Base-by-base conservation (phyloP, 2,329 filamentous ascomycete genomes). In the Thelonectria rubi region DNA sequence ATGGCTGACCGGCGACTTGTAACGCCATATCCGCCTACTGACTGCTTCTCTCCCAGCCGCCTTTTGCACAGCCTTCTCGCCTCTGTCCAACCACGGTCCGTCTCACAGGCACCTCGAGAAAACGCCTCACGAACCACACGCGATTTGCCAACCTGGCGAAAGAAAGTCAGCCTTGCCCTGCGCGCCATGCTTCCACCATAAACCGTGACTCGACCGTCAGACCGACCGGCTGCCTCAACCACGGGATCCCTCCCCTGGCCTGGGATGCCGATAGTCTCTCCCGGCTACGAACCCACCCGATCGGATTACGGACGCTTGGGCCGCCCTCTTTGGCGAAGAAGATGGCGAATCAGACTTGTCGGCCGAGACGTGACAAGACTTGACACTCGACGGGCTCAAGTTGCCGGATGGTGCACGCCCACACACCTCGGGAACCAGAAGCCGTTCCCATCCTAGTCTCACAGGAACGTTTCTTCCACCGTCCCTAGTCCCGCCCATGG, bases 141-240 rank as follows among this genome's bases (percentile, higher is more conserved):
- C 46, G 39, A 12, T 26, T 15, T 40, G 17, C 39, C 14, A 5
- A 8, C 26, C 26, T 7, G 10, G 10, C 4, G 26, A 30, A 30
- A 30, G 26, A n/a, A n/a, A 60, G 47, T 70, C 68, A 70, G 68
- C 68, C 68, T 70, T 63, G 60, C 60, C 26, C 58, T 58, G 62
- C 59, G 40, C 55, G 40, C 37, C 56, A 40, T 58, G 50, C 60
- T 56, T 54, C 58, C 53, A 17, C 42, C 6, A 45, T 60, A 49
- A 63, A 58, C 47, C 34, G 34, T 37, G 34, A 37, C 34, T 37
- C 26, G 26, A 30, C 34, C 60, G 57, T 62, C 64, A 62, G 26
- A 30, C 26, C 5, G 59, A 57, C 58, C 30, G 68, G 65, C 54
- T 68, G 58, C 65, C 60, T 70, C 66, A 55, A 43, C 63, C 49